A percentile compares a stretch with the other conserved stretches of the same genome.
Conservation (phyloP, 169 alveolate genomes). For the Eimeria praecox region DNA sequence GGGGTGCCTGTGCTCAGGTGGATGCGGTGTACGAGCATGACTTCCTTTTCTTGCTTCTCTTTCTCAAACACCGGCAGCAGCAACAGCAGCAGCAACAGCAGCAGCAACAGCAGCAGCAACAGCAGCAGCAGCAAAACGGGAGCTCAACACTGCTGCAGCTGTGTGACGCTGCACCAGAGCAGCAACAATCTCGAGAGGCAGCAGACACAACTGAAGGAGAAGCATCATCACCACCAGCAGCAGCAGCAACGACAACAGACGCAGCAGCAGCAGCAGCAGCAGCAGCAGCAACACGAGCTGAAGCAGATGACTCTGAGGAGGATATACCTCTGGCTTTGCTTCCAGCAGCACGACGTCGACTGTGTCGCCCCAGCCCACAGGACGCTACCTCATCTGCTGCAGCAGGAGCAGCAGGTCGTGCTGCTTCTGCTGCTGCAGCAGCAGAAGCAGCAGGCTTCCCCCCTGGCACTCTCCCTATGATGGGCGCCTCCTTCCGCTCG, state of each 20-base stretch:
- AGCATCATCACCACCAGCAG: neutral
- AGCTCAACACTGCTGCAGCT: slow-evolving; percentile 13
- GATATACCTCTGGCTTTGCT: slow-evolving; percentile 21
- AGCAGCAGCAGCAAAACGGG: neutral
- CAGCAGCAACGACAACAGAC: neutral
- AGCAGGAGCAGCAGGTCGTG: neutral
- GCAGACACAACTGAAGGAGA: neutral
- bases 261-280: neutral
- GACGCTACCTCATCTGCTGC: neutral
- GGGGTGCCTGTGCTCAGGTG: slow-evolving; percentile 27
- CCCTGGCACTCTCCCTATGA: slow-evolving; percentile 15
- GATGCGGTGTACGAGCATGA: slow-evolving; percentile 81
- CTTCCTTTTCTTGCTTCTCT: slow-evolving; percentile 60
- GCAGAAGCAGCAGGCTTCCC: slow-evolving; percentile 27
- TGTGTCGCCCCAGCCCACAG: neutral
- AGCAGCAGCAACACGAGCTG: neutral
- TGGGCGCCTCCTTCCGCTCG: slow-evolving; percentile 42
- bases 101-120: slow-evolving; percentile 40
- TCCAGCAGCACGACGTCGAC: slow-evolving; percentile 13
- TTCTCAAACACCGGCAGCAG: slow-evolving; percentile 28
- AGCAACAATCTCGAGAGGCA: neutral
- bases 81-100: slow-evolving; percentile 44
- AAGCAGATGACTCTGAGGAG: slow-evolving; percentile 28
- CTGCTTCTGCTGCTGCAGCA: neutral
- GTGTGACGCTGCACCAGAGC: slow-evolving; percentile 1